Percentiles rank a stretch among this genome's conserved stretches.
phyloP scores from a whole-genome alignment of 768 basidiomycete genomes.

The Mycena galopus region DNA sequence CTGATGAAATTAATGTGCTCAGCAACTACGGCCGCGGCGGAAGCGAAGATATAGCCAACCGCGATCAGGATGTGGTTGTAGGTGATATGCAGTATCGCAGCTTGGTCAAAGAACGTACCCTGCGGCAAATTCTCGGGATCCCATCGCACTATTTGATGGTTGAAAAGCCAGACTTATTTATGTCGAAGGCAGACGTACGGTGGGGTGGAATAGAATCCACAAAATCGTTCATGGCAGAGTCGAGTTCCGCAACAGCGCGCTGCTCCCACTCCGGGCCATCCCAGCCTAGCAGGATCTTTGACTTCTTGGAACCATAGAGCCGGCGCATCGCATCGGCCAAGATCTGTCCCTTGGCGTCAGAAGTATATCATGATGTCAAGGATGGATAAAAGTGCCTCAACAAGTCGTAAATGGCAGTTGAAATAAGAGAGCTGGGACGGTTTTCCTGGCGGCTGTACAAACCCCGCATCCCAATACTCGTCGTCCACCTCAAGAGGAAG shows the following conservation, averaged over 20 bases:
- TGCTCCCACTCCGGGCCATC: slow-evolving; percentile 70
- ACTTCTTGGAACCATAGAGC: slow-evolving; percentile 59
- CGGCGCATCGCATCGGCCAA: slow-evolving; percentile 72
- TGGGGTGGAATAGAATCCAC: slow-evolving; percentile 70
- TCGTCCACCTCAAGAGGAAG: slow-evolving; percentile 71
- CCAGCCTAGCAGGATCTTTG: slow-evolving; percentile 49
- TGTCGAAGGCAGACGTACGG: slow-evolving; percentile 46
- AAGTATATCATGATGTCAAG: neutral
- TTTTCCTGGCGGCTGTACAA: slow-evolving; percentile 73
- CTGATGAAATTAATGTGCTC: slow-evolving; percentile 42
- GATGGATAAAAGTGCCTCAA: slow-evolving; percentile 43
- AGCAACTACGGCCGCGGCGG: slow-evolving; percentile 46
- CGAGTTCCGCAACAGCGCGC: slow-evolving; percentile 69
- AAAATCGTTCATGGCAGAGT: slow-evolving; percentile 73
- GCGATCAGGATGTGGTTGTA: slow-evolving; percentile 60
- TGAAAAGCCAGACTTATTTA: neutral
- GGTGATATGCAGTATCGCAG: slow-evolving; percentile 52
- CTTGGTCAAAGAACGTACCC: slow-evolving; percentile 53
- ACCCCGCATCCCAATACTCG: slow-evolving; percentile 62
- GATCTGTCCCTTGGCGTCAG: slow-evolving; percentile 47
- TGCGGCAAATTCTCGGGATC: slow-evolving; percentile 25
- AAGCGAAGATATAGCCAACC: slow-evolving; percentile 43
- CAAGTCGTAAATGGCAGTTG: slow-evolving; percentile 64
- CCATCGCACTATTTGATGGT: slow-evolving; percentile 34
- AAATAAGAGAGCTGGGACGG: slow-evolving; percentile 69